phyloP scores from a whole-genome alignment of 2,329 filamentous ascomycete genomes.

The Penicillium italicum region DNA sequence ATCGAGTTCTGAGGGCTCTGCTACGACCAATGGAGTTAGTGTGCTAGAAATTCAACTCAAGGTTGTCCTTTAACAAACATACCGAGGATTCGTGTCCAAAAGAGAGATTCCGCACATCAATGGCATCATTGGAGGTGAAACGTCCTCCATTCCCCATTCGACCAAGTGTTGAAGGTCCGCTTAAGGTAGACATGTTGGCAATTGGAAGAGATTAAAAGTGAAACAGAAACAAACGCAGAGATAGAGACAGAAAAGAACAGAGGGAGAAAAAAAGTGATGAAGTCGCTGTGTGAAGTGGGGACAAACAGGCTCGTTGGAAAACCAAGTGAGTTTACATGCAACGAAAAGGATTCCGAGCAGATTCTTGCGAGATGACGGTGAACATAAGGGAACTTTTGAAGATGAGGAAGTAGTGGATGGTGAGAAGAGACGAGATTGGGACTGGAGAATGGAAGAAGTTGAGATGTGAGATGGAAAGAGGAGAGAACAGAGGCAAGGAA shows the following conservation, averaged over 20 bases:
- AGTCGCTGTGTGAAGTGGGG: constrained; percentile 1
- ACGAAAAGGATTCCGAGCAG: constrained; percentile 19
- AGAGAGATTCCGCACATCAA: constrained; percentile 15
- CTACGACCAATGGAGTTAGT: background rate
- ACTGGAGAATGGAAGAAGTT: constrained; percentile 26
- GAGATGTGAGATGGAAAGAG: constrained; percentile 1
- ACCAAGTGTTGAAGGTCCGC: constrained; percentile 23
- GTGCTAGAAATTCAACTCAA: background rate
- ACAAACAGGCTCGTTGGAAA: constrained; percentile 7
- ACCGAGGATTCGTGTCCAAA: constrained; percentile 29
- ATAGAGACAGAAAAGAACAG: background rate
- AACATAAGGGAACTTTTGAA: constrained; percentile 13
- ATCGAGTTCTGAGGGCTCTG: constrained; percentile 28
- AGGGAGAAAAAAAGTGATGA: constrained; percentile 11
- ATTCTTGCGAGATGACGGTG: constrained; percentile 23
- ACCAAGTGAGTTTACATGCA: constrained; percentile 27
- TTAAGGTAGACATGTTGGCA: constrained; percentile 29
- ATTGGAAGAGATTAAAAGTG: background rate
- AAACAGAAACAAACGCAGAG: background rate
- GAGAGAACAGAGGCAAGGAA: constrained; percentile 4
- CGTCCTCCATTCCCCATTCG: constrained; percentile 24
- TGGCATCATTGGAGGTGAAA: constrained; percentile 19
- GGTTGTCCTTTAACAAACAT: constrained; percentile 6
- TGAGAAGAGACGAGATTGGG: constrained; percentile 2
- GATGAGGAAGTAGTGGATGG: constrained; percentile 10